Conservation (phyloP, 208 protist species). For the Crithidia sp. region DNA sequence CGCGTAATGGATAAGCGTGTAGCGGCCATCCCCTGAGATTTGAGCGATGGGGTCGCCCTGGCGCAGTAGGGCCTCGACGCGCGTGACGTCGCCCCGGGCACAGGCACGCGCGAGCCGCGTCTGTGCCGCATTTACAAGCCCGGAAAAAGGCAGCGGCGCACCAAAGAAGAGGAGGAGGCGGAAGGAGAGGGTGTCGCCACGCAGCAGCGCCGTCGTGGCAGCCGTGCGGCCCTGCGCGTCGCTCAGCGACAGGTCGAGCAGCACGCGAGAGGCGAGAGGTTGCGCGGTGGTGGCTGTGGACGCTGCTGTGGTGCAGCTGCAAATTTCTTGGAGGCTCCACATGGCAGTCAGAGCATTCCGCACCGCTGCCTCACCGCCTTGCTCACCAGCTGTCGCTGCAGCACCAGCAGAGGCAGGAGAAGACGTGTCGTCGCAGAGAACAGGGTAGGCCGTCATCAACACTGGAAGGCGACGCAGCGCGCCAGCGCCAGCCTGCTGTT, state of each 20-base stretch:
- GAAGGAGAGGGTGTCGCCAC: constrained; percentile 45
- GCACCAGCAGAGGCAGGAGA: neutral
- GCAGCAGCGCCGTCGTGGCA: constrained; percentile 38
- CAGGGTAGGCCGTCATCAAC: constrained; percentile 23
- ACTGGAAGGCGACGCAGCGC: constrained; percentile 18
- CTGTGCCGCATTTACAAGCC: constrained; percentile 60
- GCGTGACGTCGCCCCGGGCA: constrained; percentile 47
- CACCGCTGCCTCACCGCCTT: neutral
- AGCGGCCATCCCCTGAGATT: constrained; percentile 78
- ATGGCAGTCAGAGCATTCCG: neutral
- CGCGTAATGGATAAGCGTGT: constrained; percentile 89
- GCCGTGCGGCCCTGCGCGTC: constrained; percentile 23
- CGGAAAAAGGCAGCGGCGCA: constrained; percentile 20
- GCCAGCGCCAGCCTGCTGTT: neutral
- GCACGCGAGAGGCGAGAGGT: neutral
- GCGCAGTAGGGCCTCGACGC: constrained; percentile 65
- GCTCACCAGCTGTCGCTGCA: neutral
- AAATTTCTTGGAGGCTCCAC: constrained; percentile 19
- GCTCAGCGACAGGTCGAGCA: constrained; percentile 44
- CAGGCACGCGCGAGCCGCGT: constrained; percentile 76
- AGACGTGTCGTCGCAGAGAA: neutral
- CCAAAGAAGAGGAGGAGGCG: constrained; percentile 72
- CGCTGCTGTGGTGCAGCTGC: neutral
- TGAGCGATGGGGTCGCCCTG: constrained; percentile 55
- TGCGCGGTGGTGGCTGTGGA: neutral